Evolutionary conservation across 2,329 filamentous ascomycete species (phyloP), one percentile per base, ranked within the genome.

Genomic region (Helotiales sp.): DNA sequence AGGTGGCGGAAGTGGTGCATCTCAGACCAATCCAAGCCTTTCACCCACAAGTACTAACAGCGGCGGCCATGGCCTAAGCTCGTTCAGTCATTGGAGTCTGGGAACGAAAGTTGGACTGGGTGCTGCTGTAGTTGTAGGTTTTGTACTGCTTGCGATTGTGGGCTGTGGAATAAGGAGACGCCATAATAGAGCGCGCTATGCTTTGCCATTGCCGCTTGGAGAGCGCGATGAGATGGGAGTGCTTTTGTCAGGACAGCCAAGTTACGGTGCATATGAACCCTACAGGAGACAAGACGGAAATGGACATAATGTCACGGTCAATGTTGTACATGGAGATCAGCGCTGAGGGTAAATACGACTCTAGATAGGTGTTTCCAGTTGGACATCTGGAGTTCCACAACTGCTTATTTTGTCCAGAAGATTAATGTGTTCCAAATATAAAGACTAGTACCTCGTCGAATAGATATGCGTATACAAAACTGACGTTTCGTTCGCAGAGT

Each of bases 281-380:
- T 65, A 65, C 34, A 26, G 66, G 15, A 54, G 59, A 20, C 32
- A 43, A 32, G 40, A 55, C 20, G 55, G 54, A 2, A 32, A 49
- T 17, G 60, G 26, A 22, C 63, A 65, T 43, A 62, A 68, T 50
- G 66, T 68, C 4, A 68, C 66, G 0, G 66, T 68, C 6, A 68
- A 68, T 58, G 66, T 68, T n/a, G 66, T 68, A 11, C 66, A 65
- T 40, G 63, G 66, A 2, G 66, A 68, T 63, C 54, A 64, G 5
- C 30, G 8, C 13, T 52, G 15, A 24, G 22, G 1, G 3, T 24
- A n/a, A 20, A n/a, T 8, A 1, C 3, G 45, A 2, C 24, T 49
- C 10, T 49, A 26, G 45, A 24, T 22, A 26, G n/a, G 20, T 24
- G 3, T 49, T 24, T 17, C 24, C 6, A 22, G 11, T 49, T 6